Base-by-base conservation (phyloP, 2,329 filamentous ascomycete species). In the Trichoderma atrobrunneum region DNA sequence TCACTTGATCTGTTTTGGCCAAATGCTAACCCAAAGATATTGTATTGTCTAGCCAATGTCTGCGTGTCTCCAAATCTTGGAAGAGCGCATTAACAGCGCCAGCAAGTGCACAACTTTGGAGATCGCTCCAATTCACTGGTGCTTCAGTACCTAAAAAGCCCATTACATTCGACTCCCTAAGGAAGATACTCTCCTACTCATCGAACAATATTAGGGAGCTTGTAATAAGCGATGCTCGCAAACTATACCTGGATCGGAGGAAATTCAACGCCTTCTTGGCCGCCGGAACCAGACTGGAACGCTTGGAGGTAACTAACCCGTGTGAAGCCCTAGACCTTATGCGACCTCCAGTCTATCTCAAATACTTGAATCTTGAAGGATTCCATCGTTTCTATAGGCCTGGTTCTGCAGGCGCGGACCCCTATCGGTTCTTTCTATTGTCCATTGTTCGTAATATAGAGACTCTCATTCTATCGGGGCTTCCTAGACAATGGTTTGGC, bases 1-100 rank as follows among this genome's bases (percentile, higher is more conserved):
- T 8, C 11, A 5, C 3, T 32, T 28, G 6, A 26, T n/a, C 10
- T 8, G 2, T 18, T 7, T 30, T 14, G 36, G 21, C 4, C 30
- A 36, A 21, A 21, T 30, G 18, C 34, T 67, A 30, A 67, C 18
- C 16, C 2, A 16, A 21, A 32, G 12, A 10, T n/a, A 1, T n/a
- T 28, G 3, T 11, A 28, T 21, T 30, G 21, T 24, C 28, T 28
- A 81, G 79, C 7, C 75, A 74, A 54, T 82, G 81, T 56, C 70
- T 81, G 16, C 62, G 75, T 32, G 81, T 82, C 7, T 82, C 77
- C 10, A 81, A 78, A 72, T 56, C 70, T 10, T 82, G 81, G 81
- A 78, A 75, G 32, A 72, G 65, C 14, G 76, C 76, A n/a, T 74
- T 82, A 12, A 76, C 75, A 10, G 75, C 76, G n/a, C 75, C 71